Evolutionary conservation across 306 rosid species (phyloP).

Genomic region (Casuarina cunninghamiana): DNA sequence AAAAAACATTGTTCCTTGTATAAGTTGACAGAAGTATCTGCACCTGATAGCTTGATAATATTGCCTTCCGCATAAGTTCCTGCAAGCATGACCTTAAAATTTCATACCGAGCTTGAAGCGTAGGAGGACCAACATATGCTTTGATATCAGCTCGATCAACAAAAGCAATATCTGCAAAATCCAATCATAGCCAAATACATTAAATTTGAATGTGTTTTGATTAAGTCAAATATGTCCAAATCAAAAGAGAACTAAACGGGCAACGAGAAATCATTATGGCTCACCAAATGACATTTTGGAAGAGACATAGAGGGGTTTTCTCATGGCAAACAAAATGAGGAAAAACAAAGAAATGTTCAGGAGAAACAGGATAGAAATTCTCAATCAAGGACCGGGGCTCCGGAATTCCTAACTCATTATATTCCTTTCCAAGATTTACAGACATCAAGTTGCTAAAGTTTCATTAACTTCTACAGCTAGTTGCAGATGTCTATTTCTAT

Average conservation of each 20-base stretch:
- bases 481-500: no score
- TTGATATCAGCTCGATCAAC: constrained; percentile 98
- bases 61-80: constrained; percentile 73
- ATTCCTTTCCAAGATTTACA: no score
- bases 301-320: not conserved
- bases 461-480: not conserved
- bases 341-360: not conserved
- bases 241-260: not conserved
- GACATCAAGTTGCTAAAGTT: not conserved
- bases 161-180: constrained; percentile 83
- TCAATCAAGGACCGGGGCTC: not conserved
- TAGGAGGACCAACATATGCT: constrained; percentile 98
- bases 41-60: constrained; percentile 66
- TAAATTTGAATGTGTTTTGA: not conserved
- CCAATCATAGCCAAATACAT: constrained; percentile 21
- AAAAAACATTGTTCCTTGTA: constrained; percentile 5
- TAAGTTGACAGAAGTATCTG: constrained; percentile 21
- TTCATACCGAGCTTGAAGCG: constrained; percentile 92
- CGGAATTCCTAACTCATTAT: not conserved
- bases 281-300: not conserved
- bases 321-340: not conserved
- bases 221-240: not conserved
- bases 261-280: not conserved
- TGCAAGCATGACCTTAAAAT: constrained; percentile 83
- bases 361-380: no score